A percentile compares a stretch with the other conserved stretches of the same genome.
These are phyloP conservation scores for Thelonectria olida DNA, from an alignment of 2,329 filamentous ascomycete species.

Conservation along the genomic window DNA sequence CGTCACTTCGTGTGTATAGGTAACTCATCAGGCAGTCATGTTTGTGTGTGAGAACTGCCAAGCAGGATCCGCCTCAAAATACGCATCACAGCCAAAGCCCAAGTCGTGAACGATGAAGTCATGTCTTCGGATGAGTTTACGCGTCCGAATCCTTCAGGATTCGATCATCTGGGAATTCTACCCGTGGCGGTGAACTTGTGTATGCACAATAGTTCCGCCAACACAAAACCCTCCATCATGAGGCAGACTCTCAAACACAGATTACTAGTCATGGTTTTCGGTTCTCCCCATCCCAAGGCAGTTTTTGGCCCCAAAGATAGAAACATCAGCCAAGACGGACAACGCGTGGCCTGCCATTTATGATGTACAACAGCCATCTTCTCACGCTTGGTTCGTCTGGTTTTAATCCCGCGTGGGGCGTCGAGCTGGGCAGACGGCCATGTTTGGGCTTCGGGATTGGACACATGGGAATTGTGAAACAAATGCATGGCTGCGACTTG, in stretches of 20 bases:
- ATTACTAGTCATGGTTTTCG: no score
- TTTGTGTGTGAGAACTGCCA: not conserved
- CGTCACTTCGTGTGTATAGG: no score
- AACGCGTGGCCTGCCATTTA: slow-evolving; percentile 16
- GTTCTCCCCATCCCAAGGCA: not conserved
- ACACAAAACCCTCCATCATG: no score
- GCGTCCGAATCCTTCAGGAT: not conserved
- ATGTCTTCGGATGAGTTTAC: not conserved
- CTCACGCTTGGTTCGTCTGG: not conserved
- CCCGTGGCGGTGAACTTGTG: no score
- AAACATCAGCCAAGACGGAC: not conserved
- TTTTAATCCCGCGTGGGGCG: not conserved
- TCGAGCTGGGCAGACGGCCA: not conserved
- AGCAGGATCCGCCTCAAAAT: not conserved
- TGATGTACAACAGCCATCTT: no score
- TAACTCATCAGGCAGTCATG: no score
- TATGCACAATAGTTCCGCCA: no score
- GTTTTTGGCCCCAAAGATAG: slow-evolving; percentile 5
- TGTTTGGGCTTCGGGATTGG: not conserved
- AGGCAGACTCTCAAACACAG: no score
- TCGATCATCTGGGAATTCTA: no score
- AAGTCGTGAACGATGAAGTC: not conserved
- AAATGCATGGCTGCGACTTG: no score
- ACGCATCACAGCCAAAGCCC: not conserved
- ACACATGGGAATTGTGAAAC: slow-evolving; percentile 2